Conservation (phyloP, 805 yeast species). For the Saccharomyces paradoxus region DNA sequence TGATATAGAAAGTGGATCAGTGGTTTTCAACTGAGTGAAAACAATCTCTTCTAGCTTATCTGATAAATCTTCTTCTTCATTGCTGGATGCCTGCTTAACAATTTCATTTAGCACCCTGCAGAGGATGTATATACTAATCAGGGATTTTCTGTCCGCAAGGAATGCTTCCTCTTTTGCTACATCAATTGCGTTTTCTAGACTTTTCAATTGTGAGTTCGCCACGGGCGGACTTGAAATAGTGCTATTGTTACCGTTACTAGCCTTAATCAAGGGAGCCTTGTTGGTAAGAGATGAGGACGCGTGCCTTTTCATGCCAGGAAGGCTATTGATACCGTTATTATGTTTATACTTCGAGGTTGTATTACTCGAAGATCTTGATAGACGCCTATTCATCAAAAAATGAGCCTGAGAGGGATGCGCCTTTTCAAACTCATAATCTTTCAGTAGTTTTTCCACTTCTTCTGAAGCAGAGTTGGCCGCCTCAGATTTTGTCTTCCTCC, state of each 20-base stretch:
- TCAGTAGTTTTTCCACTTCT: slow-evolving; percentile 38
- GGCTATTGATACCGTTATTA: not conserved
- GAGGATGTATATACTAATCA: slow-evolving; percentile 78
- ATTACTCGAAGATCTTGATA: not conserved
- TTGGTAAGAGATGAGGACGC: not conserved
- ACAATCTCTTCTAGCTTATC: slow-evolving; percentile 87
- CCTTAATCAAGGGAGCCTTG: not conserved
- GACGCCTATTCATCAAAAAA: not conserved
- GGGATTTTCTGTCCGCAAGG: slow-evolving; percentile 77
- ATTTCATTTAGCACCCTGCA: slow-evolving; percentile 91
- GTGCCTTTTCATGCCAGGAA: not conserved
- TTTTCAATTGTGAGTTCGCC: slow-evolving; percentile 30
- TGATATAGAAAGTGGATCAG: slow-evolving; percentile 67
- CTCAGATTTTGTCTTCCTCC: slow-evolving; percentile 92
- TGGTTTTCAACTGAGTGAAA: slow-evolving; percentile 77
- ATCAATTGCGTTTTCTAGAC: slow-evolving; percentile 33
- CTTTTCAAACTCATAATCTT: slow-evolving; percentile 28
- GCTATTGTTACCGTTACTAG: not conserved
- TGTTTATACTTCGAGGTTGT: not conserved
- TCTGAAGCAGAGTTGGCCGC: slow-evolving; percentile 60
- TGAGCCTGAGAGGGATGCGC: not conserved
- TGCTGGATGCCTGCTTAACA: slow-evolving; percentile 75
- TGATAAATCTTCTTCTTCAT: slow-evolving; percentile 68
- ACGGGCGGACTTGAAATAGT: not conserved
- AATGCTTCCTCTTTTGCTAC: slow-evolving; percentile 57